phyloP scores from a whole-genome alignment of 345 rosid genomes.

The Acer campestre region DNA sequence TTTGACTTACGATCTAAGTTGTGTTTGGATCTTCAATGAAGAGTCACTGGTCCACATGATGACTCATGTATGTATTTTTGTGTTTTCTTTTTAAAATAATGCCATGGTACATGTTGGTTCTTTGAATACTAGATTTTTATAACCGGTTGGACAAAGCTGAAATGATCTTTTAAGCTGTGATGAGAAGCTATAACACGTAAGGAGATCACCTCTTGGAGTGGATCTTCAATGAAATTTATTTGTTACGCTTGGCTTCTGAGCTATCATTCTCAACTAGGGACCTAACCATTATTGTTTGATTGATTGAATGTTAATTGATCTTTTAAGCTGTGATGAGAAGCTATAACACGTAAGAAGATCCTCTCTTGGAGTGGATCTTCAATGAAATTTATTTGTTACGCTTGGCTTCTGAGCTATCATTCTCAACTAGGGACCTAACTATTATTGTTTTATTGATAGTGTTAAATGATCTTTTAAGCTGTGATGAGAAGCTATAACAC shows the following conservation, averaged over 20 bases:
- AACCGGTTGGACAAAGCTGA: not conserved
- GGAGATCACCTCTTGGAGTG: not conserved
- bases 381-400: no score
- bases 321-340: constrained; percentile 18
- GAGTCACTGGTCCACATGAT: no score
- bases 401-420: constrained; percentile 21
- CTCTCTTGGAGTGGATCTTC: no score
- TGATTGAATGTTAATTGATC: not conserved
- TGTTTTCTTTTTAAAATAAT: no score
- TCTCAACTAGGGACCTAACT: not conserved
- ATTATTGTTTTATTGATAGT: no score
- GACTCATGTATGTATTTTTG: no score
- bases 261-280: not conserved
- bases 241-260: constrained; percentile 17
- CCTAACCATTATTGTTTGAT: no score
- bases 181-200: not conserved
- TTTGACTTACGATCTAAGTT: not conserved
- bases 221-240: no score
- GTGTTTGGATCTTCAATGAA: not conserved
- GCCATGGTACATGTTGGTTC: no score
- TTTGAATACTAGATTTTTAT: no score
- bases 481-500: constrained; percentile 13
- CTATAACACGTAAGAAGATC: not conserved
- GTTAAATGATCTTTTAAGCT: not conserved
- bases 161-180: constrained; percentile 12